Conservation (phyloP, 2,329 filamentous ascomycete genomes). For the Diaporthe citriasiana region DNA sequence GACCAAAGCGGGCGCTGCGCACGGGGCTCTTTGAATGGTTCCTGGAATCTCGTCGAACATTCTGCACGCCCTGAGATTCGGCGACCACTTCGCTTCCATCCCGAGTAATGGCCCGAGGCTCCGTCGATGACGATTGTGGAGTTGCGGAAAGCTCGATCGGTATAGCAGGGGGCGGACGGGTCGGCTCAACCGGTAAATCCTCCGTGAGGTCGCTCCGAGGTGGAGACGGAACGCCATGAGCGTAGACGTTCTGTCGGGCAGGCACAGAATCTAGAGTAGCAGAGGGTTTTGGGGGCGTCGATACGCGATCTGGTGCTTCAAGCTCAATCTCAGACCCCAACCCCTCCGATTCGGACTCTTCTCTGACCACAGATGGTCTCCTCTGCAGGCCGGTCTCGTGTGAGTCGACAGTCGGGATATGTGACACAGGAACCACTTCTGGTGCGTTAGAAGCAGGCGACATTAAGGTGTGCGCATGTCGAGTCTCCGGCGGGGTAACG, state of each 20-base stretch:
- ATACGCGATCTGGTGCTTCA: slow-evolving; percentile 36
- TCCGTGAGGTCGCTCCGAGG: slow-evolving; percentile 40
- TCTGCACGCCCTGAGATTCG: slow-evolving; percentile 37
- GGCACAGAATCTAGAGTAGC: slow-evolving; percentile 54
- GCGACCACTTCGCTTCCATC: slow-evolving; percentile 35
- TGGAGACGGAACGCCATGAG: slow-evolving; percentile 41
- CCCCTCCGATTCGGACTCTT: slow-evolving; percentile 52
- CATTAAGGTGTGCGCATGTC: not conserved
- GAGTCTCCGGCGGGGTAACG: not conserved
- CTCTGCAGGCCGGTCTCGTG: slow-evolving; percentile 46
- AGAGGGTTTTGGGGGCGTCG: slow-evolving; percentile 45
- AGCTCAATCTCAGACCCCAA: slow-evolving; percentile 47
- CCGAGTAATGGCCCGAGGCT: slow-evolving; percentile 30
- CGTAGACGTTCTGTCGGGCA: slow-evolving; percentile 50
- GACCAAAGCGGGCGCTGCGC: slow-evolving; percentile 76
- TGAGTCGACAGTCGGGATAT: not conserved
- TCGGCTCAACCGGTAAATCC: slow-evolving; percentile 9
- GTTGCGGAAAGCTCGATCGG: slow-evolving; percentile 39
- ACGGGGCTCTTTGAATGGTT: slow-evolving; percentile 72
- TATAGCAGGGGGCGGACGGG: slow-evolving; percentile 21
- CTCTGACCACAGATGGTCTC: slow-evolving; percentile 61
- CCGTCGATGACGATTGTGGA: slow-evolving; percentile 33
- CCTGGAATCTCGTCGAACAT: slow-evolving; percentile 49
- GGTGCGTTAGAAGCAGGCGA: slow-evolving; percentile 41
- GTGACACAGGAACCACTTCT: slow-evolving; percentile 24